Base-by-base conservation (phyloP, 2,329 filamentous ascomycete genomes). In the Fusarium anguioides region DNA sequence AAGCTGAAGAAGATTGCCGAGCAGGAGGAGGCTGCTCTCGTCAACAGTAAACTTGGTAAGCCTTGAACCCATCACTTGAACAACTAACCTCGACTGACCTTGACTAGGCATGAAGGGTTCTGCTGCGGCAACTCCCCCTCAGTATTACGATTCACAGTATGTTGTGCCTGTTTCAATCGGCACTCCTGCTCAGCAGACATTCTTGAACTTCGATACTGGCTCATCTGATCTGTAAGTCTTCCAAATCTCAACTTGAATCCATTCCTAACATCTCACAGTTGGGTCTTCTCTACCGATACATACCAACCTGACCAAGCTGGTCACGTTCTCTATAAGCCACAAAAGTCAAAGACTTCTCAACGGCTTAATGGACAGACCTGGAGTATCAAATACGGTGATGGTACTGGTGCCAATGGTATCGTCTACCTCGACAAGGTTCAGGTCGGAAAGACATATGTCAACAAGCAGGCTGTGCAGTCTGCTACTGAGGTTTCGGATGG, bases 151-250 rank as follows among this genome's bases (percentile, higher is more conserved):
- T 65, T 78, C 79, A 5, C 83, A 89, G 73, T 90, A 89, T 57
- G 78, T 89, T 27, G 83, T 85, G 55, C 86, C 89, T 0, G 86
- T 93, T 44, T 82, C 80, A 4, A 81, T 93, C 64, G 91, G 91
- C 41, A 84, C 73, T 2, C 83, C 82, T 8, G 67, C 75, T 8
- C 87, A 89, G 69, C 85, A 80, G 5, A 75, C 92, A 64, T 84
- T 87, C 60, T 75, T 94, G 61, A 89, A 92, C 74, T 85, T 94
- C 61, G 91, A 94, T 68, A 94, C 91, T 15, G 79, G 79, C 5
- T 81, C 79, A 14, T 70, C 89, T 83, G 64, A 90, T 82, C 65
- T 81, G 78, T 79, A 72, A 73, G 77, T 57, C 20, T 8, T n/a
- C n/a, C 31, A 17, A 17, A 33, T 14, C 5, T 33, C 9, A 4